A percentile compares a stretch with the other conserved stretches of the same genome.
Conservation (phyloP, 768 basidiomycete species). For the Termitomyces sp. region DNA sequence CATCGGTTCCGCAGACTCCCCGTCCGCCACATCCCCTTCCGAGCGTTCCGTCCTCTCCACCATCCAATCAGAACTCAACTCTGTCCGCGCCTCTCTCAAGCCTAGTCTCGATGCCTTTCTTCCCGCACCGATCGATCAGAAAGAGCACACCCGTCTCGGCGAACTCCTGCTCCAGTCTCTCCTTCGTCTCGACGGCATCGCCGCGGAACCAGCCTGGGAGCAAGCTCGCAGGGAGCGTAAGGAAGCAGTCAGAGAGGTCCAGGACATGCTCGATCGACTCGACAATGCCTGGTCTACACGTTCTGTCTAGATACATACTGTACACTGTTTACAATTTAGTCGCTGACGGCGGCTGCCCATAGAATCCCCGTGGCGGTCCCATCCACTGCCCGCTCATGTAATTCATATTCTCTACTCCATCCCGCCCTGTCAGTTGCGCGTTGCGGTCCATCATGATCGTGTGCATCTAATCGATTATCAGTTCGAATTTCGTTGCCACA, state of each 20-base stretch:
- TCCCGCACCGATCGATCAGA: constrained; percentile 21
- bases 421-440: constrained; percentile 49
- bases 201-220: constrained; percentile 71
- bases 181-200: constrained; percentile 80
- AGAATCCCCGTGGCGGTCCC: constrained; percentile 11
- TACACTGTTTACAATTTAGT: constrained; percentile 25
- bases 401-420: constrained; percentile 18
- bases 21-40: constrained; percentile 27
- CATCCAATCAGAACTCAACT: constrained; percentile 53
- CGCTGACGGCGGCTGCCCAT: constrained; percentile 20
- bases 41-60: constrained; percentile 49
- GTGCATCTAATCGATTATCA: constrained; percentile 42
- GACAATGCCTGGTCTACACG: constrained; percentile 62
- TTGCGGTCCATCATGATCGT: constrained; percentile 77
- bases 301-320: constrained; percentile 8
- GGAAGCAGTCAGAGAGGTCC: constrained; percentile 82
- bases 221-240: constrained; percentile 80
- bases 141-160: constrained; percentile 56
- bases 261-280: constrained; percentile 74
- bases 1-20: constrained; percentile 45
- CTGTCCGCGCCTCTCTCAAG: constrained; percentile 49
- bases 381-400: constrained; percentile 14
- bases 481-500: neutral
- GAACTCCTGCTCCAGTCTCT: constrained; percentile 88
- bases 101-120: constrained; percentile 61